Evolutionary conservation across 2,329 filamentous ascomycete species (phyloP).

Genomic region (Tolypocladium inflatum): DNA sequence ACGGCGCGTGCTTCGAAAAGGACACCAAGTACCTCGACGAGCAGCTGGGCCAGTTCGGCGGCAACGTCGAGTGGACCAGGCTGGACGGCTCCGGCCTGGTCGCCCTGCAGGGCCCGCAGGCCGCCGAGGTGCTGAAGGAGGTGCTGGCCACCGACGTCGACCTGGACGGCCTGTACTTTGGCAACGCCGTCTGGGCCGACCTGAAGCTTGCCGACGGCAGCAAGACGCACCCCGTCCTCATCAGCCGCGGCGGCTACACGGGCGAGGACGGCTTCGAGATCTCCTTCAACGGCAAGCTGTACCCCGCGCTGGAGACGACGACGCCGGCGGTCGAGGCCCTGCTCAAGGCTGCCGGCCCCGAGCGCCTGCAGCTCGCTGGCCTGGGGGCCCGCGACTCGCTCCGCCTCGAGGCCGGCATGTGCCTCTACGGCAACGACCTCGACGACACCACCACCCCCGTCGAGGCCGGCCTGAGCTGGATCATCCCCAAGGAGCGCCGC

Average conservation of each 20-base stretch:
- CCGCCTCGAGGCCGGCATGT: conserved; percentile 94
- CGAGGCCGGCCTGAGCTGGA: conserved; percentile 57
- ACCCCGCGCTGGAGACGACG: conserved; percentile 26
- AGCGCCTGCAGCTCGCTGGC: conserved; percentile 67
- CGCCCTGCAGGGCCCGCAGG: conserved; percentile 79
- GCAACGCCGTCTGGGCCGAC: conserved; percentile 57
- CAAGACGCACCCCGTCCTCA: conserved; percentile 38
- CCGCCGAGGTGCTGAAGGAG: conserved; percentile 57
- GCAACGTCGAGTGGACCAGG: conserved; percentile 55
- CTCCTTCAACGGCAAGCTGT: conserved; percentile 51
- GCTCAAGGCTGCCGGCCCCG: conserved; percentile 51
- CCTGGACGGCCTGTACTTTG: conserved; percentile 70
- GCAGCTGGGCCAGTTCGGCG: conserved; percentile 52
- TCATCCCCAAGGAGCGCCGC: conserved; percentile 71
- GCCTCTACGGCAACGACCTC: conserved; percentile 97
- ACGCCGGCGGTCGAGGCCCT: conserved; percentile 58
- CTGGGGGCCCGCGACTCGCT: conserved; percentile 87
- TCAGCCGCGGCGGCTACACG: conserved; percentile 89
- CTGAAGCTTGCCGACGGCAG: conserved; percentile 49
- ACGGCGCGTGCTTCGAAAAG: conserved; percentile 85
- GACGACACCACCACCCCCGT: conserved; percentile 61
- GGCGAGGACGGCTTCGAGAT: conserved; percentile 98
- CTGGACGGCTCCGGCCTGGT: conserved; percentile 68
- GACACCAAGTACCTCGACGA: conserved; percentile 68
- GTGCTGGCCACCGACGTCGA: conserved; percentile 47